These are phyloP conservation scores for Taphrina confusa DNA, from an alignment of 1,139 yeast species.

Conservation along the genomic window DNA sequence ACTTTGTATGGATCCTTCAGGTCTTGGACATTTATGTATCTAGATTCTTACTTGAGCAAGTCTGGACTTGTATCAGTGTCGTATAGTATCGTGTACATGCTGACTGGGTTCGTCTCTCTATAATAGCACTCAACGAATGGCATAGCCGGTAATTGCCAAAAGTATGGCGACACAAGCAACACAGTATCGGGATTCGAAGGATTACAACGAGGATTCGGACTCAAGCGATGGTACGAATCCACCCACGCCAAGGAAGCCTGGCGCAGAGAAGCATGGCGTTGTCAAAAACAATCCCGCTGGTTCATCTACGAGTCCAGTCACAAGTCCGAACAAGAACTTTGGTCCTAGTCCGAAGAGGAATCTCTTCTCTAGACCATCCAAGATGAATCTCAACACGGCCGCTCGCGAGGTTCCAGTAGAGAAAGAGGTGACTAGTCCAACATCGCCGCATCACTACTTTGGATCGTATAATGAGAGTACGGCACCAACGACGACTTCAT, in stretches of 20 bases:
- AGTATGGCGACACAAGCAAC: slow-evolving; percentile 3
- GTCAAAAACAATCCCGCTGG: not conserved
- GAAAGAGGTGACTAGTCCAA: slow-evolving; percentile 2
- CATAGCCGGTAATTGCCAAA: too few relatives aligned
- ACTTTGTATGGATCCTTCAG: too few relatives aligned
- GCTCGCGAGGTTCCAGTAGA: not conserved
- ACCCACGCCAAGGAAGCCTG: slow-evolving; percentile 22
- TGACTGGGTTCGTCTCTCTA: not conserved
- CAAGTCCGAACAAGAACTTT: slow-evolving; percentile 13
- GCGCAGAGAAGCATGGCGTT: not conserved
- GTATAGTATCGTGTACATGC: not conserved
- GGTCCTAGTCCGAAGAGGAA: slow-evolving; percentile 19
- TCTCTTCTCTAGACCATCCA: slow-evolving; percentile 25
- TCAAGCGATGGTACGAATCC: slow-evolving; percentile 28
- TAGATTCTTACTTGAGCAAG: too few relatives aligned
- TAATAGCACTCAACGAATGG: not conserved
- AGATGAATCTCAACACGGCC: slow-evolving; percentile 16
- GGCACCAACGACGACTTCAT: slow-evolving; percentile 4
- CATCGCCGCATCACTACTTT: slow-evolving; percentile 8
- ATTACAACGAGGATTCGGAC: slow-evolving; percentile 23
- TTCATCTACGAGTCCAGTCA: not conserved
- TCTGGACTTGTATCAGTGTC: too few relatives aligned
- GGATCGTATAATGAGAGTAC: not conserved
- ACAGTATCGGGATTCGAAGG: slow-evolving; percentile 1
- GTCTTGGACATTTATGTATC: too few relatives aligned